Base-by-base conservation (phyloP, 192 early-diverging fungal species). In the Coemansia sp. region DNA sequence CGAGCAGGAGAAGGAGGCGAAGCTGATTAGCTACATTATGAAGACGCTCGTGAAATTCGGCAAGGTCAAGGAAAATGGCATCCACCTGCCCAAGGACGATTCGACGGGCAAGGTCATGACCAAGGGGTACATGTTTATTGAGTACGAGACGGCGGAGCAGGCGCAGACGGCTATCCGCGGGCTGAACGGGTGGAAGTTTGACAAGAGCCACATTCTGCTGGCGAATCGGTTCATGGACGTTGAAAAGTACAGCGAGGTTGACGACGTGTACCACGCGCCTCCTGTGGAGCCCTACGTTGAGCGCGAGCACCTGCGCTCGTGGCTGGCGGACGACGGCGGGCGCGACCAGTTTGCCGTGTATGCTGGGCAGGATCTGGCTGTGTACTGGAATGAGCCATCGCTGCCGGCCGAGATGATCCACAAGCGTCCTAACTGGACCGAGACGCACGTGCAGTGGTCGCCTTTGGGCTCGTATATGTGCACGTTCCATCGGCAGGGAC, bases 71-170 rank as follows among this genome's bases (percentile, higher is more conserved):
- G 88, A 92, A 23, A 79, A 88, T 65, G 93, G 93, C 35, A 79
- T 95, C 43, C 81, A 86, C 69, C 97, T 99, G 94, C 97, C 97
- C 50, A 89, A 86, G 86, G 89, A 90, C 50, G 64, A 68, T 39
- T 81, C 79, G 6, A 85, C 85, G 21, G 92, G 88, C 62, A 88
- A 89, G 77, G 77, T 69, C 42, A 84, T 77, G 72, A 86, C 88
- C 73, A 97, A 95, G 75, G 97, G 96, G 31, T 97, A 89, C 84
- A 81, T 94, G 64, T 99, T 99, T 70, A 84, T 99, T 61, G 94
- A 97, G 76, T 96, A 94, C 68, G 91, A 93, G 76, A 92, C 90
- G 39, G 75, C 89, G 4, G 92, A 93, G 70, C 84, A 92, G 66
- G 97, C 97, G 34, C 74, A 84, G 26, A 70, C 86, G 28, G 93